Evolutionary conservation across 1,284 basidiomycete species (phyloP).

Genomic region (Moesziomyces globuligerus): DNA sequence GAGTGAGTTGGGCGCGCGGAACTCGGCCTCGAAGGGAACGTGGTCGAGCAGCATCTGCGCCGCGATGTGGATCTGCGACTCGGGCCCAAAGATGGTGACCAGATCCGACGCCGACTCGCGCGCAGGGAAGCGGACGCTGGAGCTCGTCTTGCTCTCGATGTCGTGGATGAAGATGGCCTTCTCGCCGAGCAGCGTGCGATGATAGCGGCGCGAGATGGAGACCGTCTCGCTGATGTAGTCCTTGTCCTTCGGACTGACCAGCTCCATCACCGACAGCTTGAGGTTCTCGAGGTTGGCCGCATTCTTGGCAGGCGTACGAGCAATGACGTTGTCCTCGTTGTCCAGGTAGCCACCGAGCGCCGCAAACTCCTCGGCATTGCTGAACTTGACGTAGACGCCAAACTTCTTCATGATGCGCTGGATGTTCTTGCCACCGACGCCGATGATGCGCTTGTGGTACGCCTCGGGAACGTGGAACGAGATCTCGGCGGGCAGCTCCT

Average conservation of each 20-base stretch:
- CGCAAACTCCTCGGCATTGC: slow-evolving; percentile 96
- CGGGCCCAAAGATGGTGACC: slow-evolving; percentile 93
- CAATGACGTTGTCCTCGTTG: slow-evolving; percentile 98
- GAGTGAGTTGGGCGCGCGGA: slow-evolving; percentile 81
- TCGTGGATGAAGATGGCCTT: slow-evolving; percentile 97
- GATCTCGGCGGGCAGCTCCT: slow-evolving; percentile 97
- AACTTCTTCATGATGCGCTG: slow-evolving; percentile 99
- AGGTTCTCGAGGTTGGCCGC: slow-evolving; percentile 93
- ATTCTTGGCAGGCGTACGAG: slow-evolving; percentile 96
- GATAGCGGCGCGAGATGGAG: slow-evolving; percentile 90
- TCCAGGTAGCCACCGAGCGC: slow-evolving; percentile 93
- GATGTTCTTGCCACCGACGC: slow-evolving; percentile 97
- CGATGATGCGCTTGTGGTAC: slow-evolving; percentile 99
- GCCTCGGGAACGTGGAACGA: slow-evolving; percentile 98
- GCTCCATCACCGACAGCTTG: slow-evolving; percentile 95
- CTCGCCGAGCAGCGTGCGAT: slow-evolving; percentile 91
- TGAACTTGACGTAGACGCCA: slow-evolving; percentile 99
- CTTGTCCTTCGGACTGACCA: slow-evolving; percentile 97
- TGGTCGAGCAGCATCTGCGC: slow-evolving; percentile 93
- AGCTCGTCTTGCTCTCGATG: slow-evolving; percentile 96
- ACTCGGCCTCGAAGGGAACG: slow-evolving; percentile 96
- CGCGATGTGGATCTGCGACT: slow-evolving; percentile 95
- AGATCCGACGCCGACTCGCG: slow-evolving; percentile 91
- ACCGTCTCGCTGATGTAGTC: slow-evolving; percentile 94
- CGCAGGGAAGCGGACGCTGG: slow-evolving; percentile 91